Percentiles rank a stretch among this genome's conserved stretches.
phyloP scores from a whole-genome alignment of 1,284 basidiomycete genomes.

The Apiotrichum laibachii region DNA sequence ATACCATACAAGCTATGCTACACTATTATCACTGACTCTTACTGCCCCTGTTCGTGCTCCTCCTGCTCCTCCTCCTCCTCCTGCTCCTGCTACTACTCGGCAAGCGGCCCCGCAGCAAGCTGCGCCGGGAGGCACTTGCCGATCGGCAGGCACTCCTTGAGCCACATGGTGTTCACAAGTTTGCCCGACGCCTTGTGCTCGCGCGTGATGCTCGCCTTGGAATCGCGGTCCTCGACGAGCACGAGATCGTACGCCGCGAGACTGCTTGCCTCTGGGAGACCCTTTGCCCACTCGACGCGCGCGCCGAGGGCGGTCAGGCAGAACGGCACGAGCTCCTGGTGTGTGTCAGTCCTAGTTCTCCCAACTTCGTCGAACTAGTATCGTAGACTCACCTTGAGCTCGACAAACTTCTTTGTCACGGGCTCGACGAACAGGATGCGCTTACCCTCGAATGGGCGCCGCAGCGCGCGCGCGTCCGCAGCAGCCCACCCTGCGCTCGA shows the following conservation, averaged over 20 bases:
- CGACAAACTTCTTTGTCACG: slow-evolving; percentile 9
- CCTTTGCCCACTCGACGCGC: slow-evolving; percentile 57
- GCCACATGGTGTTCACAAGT: slow-evolving; percentile 58
- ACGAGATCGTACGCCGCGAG: slow-evolving; percentile 62
- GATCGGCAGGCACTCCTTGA: slow-evolving; percentile 67
- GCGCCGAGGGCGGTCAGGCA: slow-evolving; percentile 70
- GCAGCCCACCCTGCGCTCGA: slow-evolving; percentile 51
- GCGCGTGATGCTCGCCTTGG: slow-evolving; percentile 39
- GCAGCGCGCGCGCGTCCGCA: slow-evolving; percentile 54
- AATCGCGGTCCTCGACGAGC: slow-evolving; percentile 59
- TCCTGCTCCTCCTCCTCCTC: no score
- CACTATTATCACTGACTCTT: no score
- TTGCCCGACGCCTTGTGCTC: slow-evolving; percentile 41
- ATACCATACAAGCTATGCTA: no score
- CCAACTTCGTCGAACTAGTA: no score
- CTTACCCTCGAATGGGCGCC: slow-evolving; percentile 31
- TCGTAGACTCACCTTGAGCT: slow-evolving; percentile 34
- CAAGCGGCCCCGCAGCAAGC: not conserved
- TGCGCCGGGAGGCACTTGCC: slow-evolving; percentile 3
- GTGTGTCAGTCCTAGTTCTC: no score
- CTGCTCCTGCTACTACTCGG: not conserved
- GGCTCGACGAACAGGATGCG: slow-evolving; percentile 32
- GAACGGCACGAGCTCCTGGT: slow-evolving; percentile 59
- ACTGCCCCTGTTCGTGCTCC: no score
- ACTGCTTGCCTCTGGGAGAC: slow-evolving; percentile 22